phyloP scores from a whole-genome alignment of 2,329 filamentous ascomycete genomes.

The Aspergillus latus region DNA sequence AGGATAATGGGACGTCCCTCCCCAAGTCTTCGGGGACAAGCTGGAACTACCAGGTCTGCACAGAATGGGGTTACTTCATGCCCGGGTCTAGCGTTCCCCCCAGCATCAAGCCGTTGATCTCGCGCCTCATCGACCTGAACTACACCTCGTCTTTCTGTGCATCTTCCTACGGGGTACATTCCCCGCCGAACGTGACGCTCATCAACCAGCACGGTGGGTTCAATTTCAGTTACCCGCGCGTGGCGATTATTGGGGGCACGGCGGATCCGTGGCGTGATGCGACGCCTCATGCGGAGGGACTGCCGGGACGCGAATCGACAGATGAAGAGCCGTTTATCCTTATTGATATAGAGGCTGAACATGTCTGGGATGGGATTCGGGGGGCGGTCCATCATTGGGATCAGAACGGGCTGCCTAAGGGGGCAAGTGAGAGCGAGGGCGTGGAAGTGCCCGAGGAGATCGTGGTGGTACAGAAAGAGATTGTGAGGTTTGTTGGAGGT shows the following conservation, averaged over 20 bases:
- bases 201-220: conserved; percentile 79
- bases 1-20: neutral
- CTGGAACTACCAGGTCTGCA: conserved; percentile 62
- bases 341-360: conserved; percentile 46
- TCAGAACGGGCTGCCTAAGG: conserved; percentile 21
- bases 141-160: conserved; percentile 64
- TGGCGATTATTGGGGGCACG: conserved; percentile 75
- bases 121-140: conserved; percentile 65
- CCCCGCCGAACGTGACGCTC: conserved; percentile 60
- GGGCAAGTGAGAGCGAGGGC: conserved; percentile 48
- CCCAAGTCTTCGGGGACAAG: conserved; percentile 39
- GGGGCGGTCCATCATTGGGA: conserved; percentile 75
- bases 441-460: conserved; percentile 49
- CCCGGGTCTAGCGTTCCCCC: conserved; percentile 69
- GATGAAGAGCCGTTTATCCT: conserved; percentile 69
- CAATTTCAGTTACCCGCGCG: conserved; percentile 68
- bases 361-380: conserved; percentile 33
- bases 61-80: conserved; percentile 73
- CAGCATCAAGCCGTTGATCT: conserved; percentile 67
- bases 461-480: conserved; percentile 57
- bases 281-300: conserved; percentile 66
- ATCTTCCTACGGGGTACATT: conserved; percentile 67
- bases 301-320: conserved; percentile 59
- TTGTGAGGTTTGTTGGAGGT: conserved; percentile 62
- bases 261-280: conserved; percentile 78